Percentiles rank a stretch among this genome's conserved stretches.
Conservation (phyloP, 2,329 filamentous ascomycete species). For the Lachnellula suecica region DNA sequence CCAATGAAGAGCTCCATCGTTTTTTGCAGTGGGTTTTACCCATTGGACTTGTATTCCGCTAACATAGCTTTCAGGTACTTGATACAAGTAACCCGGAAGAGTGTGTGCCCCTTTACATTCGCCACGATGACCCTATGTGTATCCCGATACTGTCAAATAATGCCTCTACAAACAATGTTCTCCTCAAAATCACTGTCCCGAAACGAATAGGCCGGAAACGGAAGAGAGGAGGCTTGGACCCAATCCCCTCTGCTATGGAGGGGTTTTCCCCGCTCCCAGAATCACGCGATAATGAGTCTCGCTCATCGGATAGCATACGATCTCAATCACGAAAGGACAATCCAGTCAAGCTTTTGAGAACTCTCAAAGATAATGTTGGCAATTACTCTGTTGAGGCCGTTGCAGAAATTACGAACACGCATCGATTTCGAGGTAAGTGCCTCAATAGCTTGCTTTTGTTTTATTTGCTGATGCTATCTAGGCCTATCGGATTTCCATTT, state of each 20-base stretch:
- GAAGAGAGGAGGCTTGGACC: constrained; percentile 72
- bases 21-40: no score
- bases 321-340: constrained; percentile 51
- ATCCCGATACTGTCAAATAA: constrained; percentile 77
- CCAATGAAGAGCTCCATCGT: not conserved
- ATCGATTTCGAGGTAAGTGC: constrained; percentile 72
- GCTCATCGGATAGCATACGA: constrained; percentile 7
- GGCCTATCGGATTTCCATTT: constrained; percentile 85
- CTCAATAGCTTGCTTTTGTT: not conserved
- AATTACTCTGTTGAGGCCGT: constrained; percentile 68
- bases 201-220: constrained; percentile 83
- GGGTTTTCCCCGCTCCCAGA: not conserved
- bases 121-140: constrained; percentile 76
- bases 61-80: no score
- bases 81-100: constrained; percentile 44
- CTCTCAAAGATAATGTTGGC: constrained; percentile 68
- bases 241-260: constrained; percentile 50
- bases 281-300: not conserved
- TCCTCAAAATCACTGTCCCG: constrained; percentile 84
- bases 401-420: constrained; percentile 73
- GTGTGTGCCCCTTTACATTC: constrained; percentile 68
- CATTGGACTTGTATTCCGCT: no score
- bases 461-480: constrained; percentile 27
- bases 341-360: constrained; percentile 56
- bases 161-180: constrained; percentile 74